Evolutionary conservation across 1,284 basidiomycete species (phyloP), one percentile per base, ranked within the genome.

Genomic region (Anthracocystis setariae): DNA sequence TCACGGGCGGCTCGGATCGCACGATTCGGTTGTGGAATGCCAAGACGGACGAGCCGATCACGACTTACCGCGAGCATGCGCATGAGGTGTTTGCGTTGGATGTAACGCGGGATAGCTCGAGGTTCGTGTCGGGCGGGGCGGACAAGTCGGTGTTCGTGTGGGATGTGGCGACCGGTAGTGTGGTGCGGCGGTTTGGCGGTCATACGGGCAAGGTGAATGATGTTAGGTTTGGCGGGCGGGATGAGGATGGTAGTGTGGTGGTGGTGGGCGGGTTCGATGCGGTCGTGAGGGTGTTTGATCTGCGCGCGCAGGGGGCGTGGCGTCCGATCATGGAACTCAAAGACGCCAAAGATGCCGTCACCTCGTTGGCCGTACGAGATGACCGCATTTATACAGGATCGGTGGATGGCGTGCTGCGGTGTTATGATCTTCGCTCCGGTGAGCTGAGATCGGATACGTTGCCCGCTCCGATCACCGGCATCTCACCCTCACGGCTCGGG

Each of bases 391-490:
- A 67, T 24, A 87, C 92, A 0, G 92, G 92, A 1, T 93, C 91
- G 0, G 90, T 95, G 2, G 96, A 99, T 74, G 95, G 96, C 1
- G 87, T 90, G 76, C 89, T 97, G 32, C 88, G 96, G 21, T 91
- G 91, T 1, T 98, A 98, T 84, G 96, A 98, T 83, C 85, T 98
- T 29, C 89, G 95, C 45, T 92, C 90, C 85, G 96, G 96, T 21
- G 89, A 94, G 82, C 84, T 97, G 25, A 88, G 90, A 4, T 87
- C 90, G 46, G 96, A 99, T 83, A 93, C 90, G 75, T 88, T 98
- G 61, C 93, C 94, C 10, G 88, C 66, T 9, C 69, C 78, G 1
- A 90, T 98, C 33, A 91, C 91, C 0, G 90, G 91, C 21, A 29
- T 79, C 17, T 85, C 90, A 0, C 89, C 92, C 2, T 89, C 92